Percentiles rank a stretch among this genome's conserved stretches.
Conservation (phyloP, 2,329 filamentous ascomycete species). For the Blastomyces gilchristii region DNA sequence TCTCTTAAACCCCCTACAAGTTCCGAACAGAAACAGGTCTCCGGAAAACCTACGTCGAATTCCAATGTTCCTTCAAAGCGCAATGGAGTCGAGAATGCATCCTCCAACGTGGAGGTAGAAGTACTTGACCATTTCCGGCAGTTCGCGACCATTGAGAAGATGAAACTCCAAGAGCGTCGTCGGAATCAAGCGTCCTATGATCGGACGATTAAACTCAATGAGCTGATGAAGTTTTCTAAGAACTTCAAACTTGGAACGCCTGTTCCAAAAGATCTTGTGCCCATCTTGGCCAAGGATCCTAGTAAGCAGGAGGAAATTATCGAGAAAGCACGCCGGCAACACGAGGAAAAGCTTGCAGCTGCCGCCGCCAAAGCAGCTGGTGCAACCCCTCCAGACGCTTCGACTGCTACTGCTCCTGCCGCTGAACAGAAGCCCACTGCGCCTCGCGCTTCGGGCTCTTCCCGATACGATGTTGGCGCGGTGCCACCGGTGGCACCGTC, state of each 20-base stretch:
- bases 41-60: constrained; percentile 24
- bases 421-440: constrained; percentile 46
- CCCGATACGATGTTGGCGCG: constrained; percentile 35
- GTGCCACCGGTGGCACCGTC: constrained; percentile 25
- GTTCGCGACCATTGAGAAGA: constrained; percentile 53
- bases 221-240: constrained; percentile 87
- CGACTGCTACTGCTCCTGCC: constrained; percentile 21
- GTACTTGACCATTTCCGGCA: constrained; percentile 54
- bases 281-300: constrained; percentile 95
- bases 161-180: constrained; percentile 48
- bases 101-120: constrained; percentile 51
- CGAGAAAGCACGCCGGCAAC: constrained; percentile 70
- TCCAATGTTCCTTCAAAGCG: constrained; percentile 33
- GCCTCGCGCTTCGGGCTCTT: constrained; percentile 35
- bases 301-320: constrained; percentile 87
- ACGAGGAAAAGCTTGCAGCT: constrained; percentile 44
- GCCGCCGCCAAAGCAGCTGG: constrained; percentile 9
- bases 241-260: constrained; percentile 92
- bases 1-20: constrained; percentile 20
- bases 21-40: constrained; percentile 20
- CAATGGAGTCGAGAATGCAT: constrained; percentile 42
- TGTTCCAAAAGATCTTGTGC: constrained; percentile 81
- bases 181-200: constrained; percentile 53
- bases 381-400: constrained; percentile 13
- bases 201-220: constrained; percentile 84